Evolutionary conservation across 139 green algal genomes (phyloP).

Genomic region (Tetradesmus obliquus): DNA sequence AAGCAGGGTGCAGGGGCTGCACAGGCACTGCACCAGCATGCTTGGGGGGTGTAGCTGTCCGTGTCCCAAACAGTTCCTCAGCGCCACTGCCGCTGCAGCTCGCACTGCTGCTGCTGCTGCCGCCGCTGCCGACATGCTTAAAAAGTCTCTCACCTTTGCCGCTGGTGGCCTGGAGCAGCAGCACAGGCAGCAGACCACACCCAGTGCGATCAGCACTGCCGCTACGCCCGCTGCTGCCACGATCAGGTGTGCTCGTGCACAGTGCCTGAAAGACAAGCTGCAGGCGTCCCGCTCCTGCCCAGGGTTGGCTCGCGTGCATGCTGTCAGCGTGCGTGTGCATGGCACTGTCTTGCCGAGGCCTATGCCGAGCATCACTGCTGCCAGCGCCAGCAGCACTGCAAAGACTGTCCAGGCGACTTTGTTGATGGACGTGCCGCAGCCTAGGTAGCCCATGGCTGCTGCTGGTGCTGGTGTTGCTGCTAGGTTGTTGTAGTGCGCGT

Average conservation of each 20-base stretch:
- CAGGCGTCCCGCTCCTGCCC: neutral
- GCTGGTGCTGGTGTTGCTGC: neutral
- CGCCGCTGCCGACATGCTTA: neutral
- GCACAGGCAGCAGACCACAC: constrained; percentile 22
- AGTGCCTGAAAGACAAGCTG: neutral
- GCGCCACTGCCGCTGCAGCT: neutral
- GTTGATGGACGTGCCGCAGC: constrained; percentile 19
- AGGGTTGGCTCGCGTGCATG: neutral
- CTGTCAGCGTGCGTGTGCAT: neutral
- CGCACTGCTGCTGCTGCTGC: neutral
- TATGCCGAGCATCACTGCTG: neutral
- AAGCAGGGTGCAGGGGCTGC: too few relatives aligned
- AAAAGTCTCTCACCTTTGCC: neutral
- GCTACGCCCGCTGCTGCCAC: neutral
- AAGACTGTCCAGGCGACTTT: constrained; percentile 10
- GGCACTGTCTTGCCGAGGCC: neutral
- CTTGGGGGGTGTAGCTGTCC: too few relatives aligned
- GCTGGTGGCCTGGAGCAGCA: neutral
- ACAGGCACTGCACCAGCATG: too few relatives aligned
- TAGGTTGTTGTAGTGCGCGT: neutral
- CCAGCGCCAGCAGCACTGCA: neutral
- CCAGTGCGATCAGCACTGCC: neutral
- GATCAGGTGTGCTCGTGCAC: neutral
- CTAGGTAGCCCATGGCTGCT: constrained; percentile 31
- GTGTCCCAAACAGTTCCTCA: too few relatives aligned